Evolutionary conservation across 805 yeast species (phyloP).

Genomic region (Limtongia smithiae): DNA sequence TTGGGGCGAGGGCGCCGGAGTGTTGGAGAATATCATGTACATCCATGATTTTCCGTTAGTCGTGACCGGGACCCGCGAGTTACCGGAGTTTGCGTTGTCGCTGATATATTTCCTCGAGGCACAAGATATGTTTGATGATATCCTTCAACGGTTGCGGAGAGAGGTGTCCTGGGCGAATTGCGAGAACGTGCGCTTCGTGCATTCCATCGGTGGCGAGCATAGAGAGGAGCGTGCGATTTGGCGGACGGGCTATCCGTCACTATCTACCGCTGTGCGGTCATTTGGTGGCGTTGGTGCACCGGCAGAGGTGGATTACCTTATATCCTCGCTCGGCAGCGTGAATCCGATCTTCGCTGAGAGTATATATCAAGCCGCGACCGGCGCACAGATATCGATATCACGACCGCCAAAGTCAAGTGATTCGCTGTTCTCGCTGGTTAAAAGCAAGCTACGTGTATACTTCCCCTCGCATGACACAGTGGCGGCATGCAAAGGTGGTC

Average conservation of each 20-base stretch:
- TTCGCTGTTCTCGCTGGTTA: neutral
- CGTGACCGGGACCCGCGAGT: neutral
- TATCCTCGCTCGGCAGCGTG: slow-evolving; percentile 25
- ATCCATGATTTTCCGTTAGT: slow-evolving; percentile 27
- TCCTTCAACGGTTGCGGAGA: slow-evolving; percentile 14
- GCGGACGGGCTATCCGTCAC: slow-evolving; percentile 20
- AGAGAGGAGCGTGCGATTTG: slow-evolving; percentile 5
- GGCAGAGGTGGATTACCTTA: slow-evolving; percentile 19
- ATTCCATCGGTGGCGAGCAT: slow-evolving; percentile 29
- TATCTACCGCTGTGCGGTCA: slow-evolving; percentile 12
- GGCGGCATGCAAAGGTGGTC: slow-evolving; percentile 18
- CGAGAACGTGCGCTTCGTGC: slow-evolving; percentile 30
- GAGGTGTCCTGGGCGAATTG: slow-evolving; percentile 24
- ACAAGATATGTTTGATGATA: slow-evolving; percentile 23
- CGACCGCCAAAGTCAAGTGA: neutral
- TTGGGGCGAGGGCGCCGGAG: slow-evolving; percentile 32
- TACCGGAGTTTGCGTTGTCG: slow-evolving; percentile 25
- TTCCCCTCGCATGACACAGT: slow-evolving; percentile 28
- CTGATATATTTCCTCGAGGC: slow-evolving; percentile 24
- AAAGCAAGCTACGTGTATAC: slow-evolving; percentile 18
- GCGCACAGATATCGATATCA: slow-evolving; percentile 2
- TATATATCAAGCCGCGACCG: slow-evolving; percentile 21
- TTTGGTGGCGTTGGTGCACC: slow-evolving; percentile 16
- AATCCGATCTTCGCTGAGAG: slow-evolving; percentile 8
- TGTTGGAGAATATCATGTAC: slow-evolving; percentile 29